These are phyloP conservation scores for Epichloe sibirici DNA, from an alignment of 2,329 filamentous ascomycete species.

Conservation along the genomic window DNA sequence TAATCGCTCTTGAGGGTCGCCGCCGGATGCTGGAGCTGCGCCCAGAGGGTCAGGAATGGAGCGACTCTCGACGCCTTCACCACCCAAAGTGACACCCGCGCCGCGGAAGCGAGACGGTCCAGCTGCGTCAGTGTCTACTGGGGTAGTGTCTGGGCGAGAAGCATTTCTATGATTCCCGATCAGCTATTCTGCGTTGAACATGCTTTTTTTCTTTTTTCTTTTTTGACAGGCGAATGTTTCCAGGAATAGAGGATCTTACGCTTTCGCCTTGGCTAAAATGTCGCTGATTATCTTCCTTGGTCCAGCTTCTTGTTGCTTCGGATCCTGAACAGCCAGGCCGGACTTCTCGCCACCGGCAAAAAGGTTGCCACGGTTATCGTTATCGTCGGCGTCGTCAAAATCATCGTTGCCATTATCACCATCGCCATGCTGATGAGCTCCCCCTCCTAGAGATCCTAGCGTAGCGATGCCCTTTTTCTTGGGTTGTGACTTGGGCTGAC, in stretches of 20 bases:
- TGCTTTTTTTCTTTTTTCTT: neutral
- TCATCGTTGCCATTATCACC: constrained; percentile 50
- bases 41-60: constrained; percentile 49
- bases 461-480: constrained; percentile 52
- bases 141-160: constrained; percentile 38
- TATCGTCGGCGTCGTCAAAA: constrained; percentile 41
- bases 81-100: constrained; percentile 63
- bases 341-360: constrained; percentile 84
- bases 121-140: constrained; percentile 36
- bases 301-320: constrained; percentile 30
- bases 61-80: constrained; percentile 61
- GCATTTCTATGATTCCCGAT: constrained; percentile 38
- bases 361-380: constrained; percentile 51
- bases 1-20: constrained; percentile 49
- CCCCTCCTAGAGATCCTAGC: constrained; percentile 42
- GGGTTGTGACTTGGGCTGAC: constrained; percentile 26
- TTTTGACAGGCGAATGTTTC: neutral
- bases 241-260: constrained; percentile 28
- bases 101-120: constrained; percentile 50
- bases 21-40: constrained; percentile 14
- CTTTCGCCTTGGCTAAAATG: constrained; percentile 51
- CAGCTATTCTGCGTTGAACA: neutral
- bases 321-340: constrained; percentile 55
- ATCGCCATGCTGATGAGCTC: constrained; percentile 36
- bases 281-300: constrained; percentile 47